phyloP scores from a whole-genome alignment of 169 alveolate genomes.

The Eimeria sp. region DNA sequence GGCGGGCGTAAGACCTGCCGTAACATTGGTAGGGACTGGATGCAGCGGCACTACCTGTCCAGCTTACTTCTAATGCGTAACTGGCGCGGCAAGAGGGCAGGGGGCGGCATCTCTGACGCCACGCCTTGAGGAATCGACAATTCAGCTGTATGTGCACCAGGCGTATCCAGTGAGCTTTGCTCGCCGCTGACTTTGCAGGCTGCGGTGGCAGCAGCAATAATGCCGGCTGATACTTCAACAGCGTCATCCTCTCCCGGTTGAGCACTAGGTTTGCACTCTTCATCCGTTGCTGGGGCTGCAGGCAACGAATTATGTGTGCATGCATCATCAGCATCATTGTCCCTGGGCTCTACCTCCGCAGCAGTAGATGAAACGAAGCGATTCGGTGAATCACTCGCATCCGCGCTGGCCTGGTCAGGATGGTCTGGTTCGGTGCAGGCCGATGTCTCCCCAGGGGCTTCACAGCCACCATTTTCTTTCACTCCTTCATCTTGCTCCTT shows the following conservation, averaged over 20 bases:
- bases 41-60: neutral
- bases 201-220: slow-evolving; percentile 19
- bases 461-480: neutral
- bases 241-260: slow-evolving; percentile 1
- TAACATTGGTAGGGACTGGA: neutral
- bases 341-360: neutral
- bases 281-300: neutral
- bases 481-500: neutral
- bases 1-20: neutral
- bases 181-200: neutral
- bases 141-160: neutral
- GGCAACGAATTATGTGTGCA: neutral
- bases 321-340: neutral
- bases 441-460: neutral
- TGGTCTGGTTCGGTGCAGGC: slow-evolving; percentile 6
- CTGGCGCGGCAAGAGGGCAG: slow-evolving; percentile 63
- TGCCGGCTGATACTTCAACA: neutral
- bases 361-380: neutral
- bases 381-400: neutral
- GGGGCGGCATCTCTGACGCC: slow-evolving; percentile 74
- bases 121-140: neutral
- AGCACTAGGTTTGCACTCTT: neutral
- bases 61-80: slow-evolving; percentile 35
- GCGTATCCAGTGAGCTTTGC: neutral
- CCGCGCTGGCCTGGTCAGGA: slow-evolving; percentile 13